These are phyloP conservation scores for Geotrichum reessii DNA, from an alignment of 1,139 yeast species.

Conservation along the genomic window DNA sequence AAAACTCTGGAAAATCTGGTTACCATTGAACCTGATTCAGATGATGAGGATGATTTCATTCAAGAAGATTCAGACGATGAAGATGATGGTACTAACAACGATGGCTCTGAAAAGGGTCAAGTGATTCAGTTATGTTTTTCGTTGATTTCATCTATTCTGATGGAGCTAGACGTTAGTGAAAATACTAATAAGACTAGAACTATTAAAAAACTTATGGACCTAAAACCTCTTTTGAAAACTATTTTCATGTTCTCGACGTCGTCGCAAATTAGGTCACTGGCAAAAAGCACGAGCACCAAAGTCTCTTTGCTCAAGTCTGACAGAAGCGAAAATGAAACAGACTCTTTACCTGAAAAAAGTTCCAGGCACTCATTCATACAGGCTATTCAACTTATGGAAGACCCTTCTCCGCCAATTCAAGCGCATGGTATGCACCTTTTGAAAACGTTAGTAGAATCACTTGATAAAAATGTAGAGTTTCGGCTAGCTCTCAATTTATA, in stretches of 20 bases:
- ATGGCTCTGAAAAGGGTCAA: constrained; percentile 28
- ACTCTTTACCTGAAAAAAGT: neutral
- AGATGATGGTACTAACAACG: constrained; percentile 24
- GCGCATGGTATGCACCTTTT: constrained; percentile 78
- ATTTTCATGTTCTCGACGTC: constrained; percentile 27
- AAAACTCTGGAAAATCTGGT: constrained; percentile 7
- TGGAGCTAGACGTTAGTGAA: constrained; percentile 20
- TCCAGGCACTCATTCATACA: constrained; percentile 33
- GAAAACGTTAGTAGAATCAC: constrained; percentile 49
- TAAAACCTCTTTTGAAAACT: constrained; percentile 34
- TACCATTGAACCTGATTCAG: constrained; percentile 22
- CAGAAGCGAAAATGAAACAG: neutral
- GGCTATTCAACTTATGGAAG: constrained; percentile 65
- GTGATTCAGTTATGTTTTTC: constrained; percentile 32
- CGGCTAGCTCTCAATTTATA: constrained; percentile 58
- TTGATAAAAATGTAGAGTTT: constrained; percentile 47
- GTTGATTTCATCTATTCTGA: constrained; percentile 29
- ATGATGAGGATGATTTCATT: constrained; percentile 27
- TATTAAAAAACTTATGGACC: constrained; percentile 42
- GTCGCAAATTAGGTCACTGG: constrained; percentile 21
- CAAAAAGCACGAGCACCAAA: constrained; percentile 15
- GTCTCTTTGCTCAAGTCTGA: neutral
- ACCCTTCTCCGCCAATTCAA: constrained; percentile 74
- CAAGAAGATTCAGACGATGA: constrained; percentile 28
- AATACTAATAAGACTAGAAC: constrained; percentile 18